Conservation (phyloP, 2,329 filamentous ascomycete species). For the Atkinsonella hypoxylon region DNA sequence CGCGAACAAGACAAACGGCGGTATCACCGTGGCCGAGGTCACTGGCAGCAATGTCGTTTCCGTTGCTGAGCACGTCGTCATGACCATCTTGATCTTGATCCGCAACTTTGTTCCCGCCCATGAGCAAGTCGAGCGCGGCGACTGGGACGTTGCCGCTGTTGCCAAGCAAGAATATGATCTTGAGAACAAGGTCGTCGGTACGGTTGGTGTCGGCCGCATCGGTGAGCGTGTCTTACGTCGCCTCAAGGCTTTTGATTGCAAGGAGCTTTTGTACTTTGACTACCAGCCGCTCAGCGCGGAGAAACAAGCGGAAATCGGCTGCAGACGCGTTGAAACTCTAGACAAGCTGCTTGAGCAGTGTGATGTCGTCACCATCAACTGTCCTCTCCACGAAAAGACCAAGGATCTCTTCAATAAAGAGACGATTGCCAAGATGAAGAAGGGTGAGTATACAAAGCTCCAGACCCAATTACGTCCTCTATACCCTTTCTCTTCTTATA, state of each 20-base stretch:
- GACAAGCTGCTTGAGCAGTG: conserved; percentile 93
- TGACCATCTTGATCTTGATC: conserved; percentile 93
- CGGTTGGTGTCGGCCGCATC: conserved; percentile 93
- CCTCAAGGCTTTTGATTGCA: conserved; percentile 97
- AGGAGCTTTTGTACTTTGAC: conserved; percentile 98
- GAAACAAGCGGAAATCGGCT: conserved; percentile 90
- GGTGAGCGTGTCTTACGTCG: conserved; percentile 94
- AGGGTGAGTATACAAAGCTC: conserved; percentile 39
- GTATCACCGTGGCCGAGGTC: conserved; percentile 93
- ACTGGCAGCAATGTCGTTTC: conserved; percentile 98
- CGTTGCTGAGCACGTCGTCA: conserved; percentile 96
- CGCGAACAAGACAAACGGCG: conserved; percentile 96
- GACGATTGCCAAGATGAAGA: conserved; percentile 97
- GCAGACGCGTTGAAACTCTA: conserved; percentile 73
- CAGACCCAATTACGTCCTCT: no score
- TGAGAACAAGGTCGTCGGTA: conserved; percentile 94
- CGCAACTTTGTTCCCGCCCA: conserved; percentile 98
- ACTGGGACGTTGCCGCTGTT: conserved; percentile 91
- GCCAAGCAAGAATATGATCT: conserved; percentile 99
- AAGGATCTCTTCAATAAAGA: conserved; percentile 97
- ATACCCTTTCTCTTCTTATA: neutral
- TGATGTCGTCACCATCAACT: conserved; percentile 98
- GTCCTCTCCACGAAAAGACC: conserved; percentile 97
- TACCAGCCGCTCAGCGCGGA: conserved; percentile 88
- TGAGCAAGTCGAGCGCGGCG: conserved; percentile 77